Percentiles rank a stretch among this genome's conserved stretches.
Conservation (phyloP, 495 filamentous ascomycete species). For the Lophiotrema nucula region DNA sequence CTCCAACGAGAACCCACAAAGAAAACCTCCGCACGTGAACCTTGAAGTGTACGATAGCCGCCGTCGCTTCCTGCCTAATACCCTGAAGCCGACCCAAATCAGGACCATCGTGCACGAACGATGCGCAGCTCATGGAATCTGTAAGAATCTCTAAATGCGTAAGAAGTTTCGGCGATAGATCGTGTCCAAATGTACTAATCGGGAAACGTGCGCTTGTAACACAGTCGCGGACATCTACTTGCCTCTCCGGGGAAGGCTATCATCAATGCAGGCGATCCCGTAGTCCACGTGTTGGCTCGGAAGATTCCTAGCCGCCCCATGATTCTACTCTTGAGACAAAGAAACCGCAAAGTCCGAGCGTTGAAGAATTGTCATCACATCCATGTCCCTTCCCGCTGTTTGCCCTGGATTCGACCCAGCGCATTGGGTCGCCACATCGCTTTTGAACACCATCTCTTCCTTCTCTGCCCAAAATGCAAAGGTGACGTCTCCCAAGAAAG, state of each 20-base stretch:
- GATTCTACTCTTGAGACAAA: slow-evolving; percentile 15
- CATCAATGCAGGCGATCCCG: slow-evolving; percentile 7
- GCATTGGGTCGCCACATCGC: not conserved
- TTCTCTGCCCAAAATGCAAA: slow-evolving; percentile 6
- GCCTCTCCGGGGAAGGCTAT: slow-evolving; percentile 1
- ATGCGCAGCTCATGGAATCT: not conserved
- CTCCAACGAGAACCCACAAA: slow-evolving; percentile 16
- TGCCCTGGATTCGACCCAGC: slow-evolving; percentile 3
- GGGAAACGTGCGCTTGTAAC: too few species aligned
- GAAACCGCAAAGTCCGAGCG: slow-evolving; percentile 13
- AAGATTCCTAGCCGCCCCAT: slow-evolving; percentile 5
- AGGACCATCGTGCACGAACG: not conserved
- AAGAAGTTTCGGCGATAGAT: too few species aligned
- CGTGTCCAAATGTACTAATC: too few species aligned
- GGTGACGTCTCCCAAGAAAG: slow-evolving; percentile 7
- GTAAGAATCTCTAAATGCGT: not conserved
- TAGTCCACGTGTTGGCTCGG: slow-evolving; percentile 25
- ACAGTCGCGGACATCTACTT: too few species aligned
- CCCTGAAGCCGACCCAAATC: too few species aligned
- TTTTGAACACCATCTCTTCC: slow-evolving; percentile 14
- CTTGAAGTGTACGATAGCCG: too few species aligned
- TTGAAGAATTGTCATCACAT: slow-evolving; percentile 16
- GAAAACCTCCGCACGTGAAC: slow-evolving; percentile 9
- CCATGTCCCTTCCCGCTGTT: not conserved
- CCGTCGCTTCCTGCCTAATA: too few species aligned